Base-by-base conservation (phyloP, 495 filamentous ascomycete genomes). In the Pseudevernia furfuracea region DNA sequence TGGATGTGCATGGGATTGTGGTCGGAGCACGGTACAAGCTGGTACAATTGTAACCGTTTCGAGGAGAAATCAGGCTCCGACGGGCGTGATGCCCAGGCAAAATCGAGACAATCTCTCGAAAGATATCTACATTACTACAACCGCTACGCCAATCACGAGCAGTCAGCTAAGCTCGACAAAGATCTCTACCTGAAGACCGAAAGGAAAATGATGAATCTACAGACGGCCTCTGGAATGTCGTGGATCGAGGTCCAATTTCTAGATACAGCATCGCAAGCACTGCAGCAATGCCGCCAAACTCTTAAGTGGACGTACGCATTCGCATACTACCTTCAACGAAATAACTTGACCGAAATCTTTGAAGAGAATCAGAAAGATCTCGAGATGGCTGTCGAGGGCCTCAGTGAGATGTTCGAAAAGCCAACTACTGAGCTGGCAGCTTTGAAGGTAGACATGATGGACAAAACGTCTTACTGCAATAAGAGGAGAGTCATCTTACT, bases 1-100 rank as follows among this genome's bases (percentile, higher is more conserved):
- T 98, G 94, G 94, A 97, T 98, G 86, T 98, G 94, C 74, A 98
- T 98, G 94, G 94, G 94, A 1, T 79, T 96, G 12, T 98, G 94
- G 94, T 92, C 91, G 2, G 94, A 98, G 74, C 94, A 98, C 71
- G 94, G 94, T 63, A 97, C 94, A n/a, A 96, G 91, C 77, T 98
- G 94, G 94, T 98, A 98, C 77, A 98, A 96, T 74, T 98, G 94
- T 82, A 98, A 95, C 71, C 81, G 94, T 9, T 98, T 88, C 72
- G 94, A 97, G 72, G 94, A 97, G 76, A 96, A 90, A 78, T 95
- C 90, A 60, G 94, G 95, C 0, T 80, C 82, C 0, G 94, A 97
- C 48, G 94, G 93, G 7, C 82, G 95, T 21, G 89, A 92, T 70
- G 90, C 88, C 4, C 95, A 97, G 73, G 92, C 95, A 14, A 88